phyloP scores from a whole-genome alignment of 106 monocot species.

The Hemerocallis citrina region DNA sequence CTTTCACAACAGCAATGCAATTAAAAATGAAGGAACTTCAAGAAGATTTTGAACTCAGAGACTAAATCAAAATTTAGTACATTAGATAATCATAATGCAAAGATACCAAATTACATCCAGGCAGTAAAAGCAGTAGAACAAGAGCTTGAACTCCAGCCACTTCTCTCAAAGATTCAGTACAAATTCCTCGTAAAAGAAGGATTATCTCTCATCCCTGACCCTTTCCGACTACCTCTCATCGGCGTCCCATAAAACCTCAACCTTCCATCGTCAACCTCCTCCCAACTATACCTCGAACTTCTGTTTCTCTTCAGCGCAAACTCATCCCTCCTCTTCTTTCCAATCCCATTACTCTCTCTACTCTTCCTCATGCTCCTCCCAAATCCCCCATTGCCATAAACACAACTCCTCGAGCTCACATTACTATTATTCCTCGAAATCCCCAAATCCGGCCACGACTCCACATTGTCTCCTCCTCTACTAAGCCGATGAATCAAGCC shows the following conservation, averaged over 20 bases:
- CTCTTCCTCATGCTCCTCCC: slow-evolving; percentile 34
- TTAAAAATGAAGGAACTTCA: too few relatives aligned
- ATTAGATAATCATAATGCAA: too few relatives aligned
- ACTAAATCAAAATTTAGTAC: too few relatives aligned
- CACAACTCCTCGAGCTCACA: slow-evolving; percentile 45
- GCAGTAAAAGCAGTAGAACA: slow-evolving; percentile 3
- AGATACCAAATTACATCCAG: slow-evolving; percentile 7
- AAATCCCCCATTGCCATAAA: slow-evolving; percentile 27
- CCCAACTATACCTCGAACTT: slow-evolving; percentile 66
- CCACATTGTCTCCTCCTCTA: slow-evolving; percentile 17
- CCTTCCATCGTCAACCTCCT: slow-evolving; percentile 57
- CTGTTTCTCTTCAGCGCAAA: slow-evolving; percentile 57
- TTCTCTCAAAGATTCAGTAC: slow-evolving; percentile 34
- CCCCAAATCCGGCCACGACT: slow-evolving; percentile 45
- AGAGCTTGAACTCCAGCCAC: slow-evolving; percentile 15
- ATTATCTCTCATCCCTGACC: slow-evolving; percentile 7
- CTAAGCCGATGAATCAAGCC: slow-evolving; percentile 11
- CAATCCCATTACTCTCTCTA: slow-evolving; percentile 30
- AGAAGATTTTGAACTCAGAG: too few relatives aligned
- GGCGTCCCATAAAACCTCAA: slow-evolving; percentile 82
- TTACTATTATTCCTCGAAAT: slow-evolving; percentile 46
- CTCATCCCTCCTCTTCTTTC: slow-evolving; percentile 44
- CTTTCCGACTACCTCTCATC: slow-evolving; percentile 48
- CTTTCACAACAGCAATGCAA: background rate
- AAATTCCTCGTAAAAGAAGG: slow-evolving; percentile 58